A percentile compares a stretch with the other conserved stretches of the same genome.
These are phyloP conservation scores for Mucor circinelloides DNA, from an alignment of 371 early-diverging fungal species.

Conservation along the genomic window DNA sequence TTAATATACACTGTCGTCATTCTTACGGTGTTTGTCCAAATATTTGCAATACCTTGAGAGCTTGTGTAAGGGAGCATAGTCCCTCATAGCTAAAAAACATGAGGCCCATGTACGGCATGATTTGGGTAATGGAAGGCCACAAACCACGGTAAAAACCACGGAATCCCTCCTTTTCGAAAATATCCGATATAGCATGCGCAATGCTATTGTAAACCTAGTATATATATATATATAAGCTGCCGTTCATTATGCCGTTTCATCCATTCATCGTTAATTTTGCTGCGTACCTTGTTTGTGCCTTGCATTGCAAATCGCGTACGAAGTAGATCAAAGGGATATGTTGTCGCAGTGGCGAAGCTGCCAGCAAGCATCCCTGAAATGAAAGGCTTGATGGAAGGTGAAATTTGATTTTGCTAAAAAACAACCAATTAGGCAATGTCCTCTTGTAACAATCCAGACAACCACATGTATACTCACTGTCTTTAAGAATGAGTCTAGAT, in stretches of 20 bases:
- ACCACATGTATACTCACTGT: slow-evolving; percentile 7
- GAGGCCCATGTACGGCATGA: slow-evolving; percentile 91
- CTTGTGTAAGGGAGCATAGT: slow-evolving; percentile 36
- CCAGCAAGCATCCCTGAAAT: slow-evolving; percentile 77
- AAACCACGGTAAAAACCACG: slow-evolving; percentile 86
- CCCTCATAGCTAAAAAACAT: slow-evolving; percentile 75
- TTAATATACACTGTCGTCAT: neutral
- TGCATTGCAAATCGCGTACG: slow-evolving; percentile 90
- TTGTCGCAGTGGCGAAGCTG: slow-evolving; percentile 69
- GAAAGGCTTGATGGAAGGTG: slow-evolving; percentile 50
- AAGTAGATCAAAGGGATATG: slow-evolving; percentile 91
- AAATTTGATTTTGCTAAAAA: slow-evolving; percentile 15
- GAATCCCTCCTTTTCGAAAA: slow-evolving; percentile 71
- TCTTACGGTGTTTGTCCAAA: neutral
- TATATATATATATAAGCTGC: neutral
- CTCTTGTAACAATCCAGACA: too few species aligned
- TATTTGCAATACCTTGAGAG: slow-evolving; percentile 26
- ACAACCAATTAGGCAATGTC: neutral
- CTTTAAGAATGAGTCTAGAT: slow-evolving; percentile 39
- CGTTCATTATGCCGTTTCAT: neutral
- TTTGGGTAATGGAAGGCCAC: slow-evolving; percentile 76
- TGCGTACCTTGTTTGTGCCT: slow-evolving; percentile 51
- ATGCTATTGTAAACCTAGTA: slow-evolving; percentile 63
- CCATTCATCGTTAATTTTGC: too few species aligned
- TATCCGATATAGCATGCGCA: slow-evolving; percentile 58